Evolutionary conservation across 169 alveolate genomes (phyloP), one percentile per base, ranked within the genome.

Genomic region (Plasmodium inui): DNA sequence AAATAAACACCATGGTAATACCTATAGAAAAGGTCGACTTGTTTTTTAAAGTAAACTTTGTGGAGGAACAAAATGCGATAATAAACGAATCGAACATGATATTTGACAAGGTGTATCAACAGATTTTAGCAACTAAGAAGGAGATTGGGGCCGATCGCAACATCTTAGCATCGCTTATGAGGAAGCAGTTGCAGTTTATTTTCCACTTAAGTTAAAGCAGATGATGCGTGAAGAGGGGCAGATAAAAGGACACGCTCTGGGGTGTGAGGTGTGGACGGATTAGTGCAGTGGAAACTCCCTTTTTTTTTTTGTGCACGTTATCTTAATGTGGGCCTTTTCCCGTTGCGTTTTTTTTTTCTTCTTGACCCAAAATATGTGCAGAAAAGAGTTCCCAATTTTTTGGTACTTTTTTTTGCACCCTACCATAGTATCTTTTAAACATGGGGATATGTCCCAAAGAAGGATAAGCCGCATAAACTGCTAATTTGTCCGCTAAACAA

Each of bases 1-100:
- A 67, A 89, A 73, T 89, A 89, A 57, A 79, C 32, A 79, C 71
- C 82, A 89, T 89, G 89, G 94, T 78, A 61, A 79, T 89, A 89
- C 89, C 94, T 50, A 79, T 79, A 26, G 94, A 89, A 79, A 79
- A 89, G 39, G 83, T 89, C 30, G 37, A 55, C 71, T 9, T 78
- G 70, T 89, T 89, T 89, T 89, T 89, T 79, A 89, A 89, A 61
- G 71, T 41, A 67, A 3, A 79, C 61, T 67, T 57, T 61, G 72
- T 14, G 76, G 90, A 89, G 82, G 73, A 89, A 89, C 94, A 78
- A 41, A 57, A 39, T 79, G 41, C 74, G 9, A 37, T 89, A 19
- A 79, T 79, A 89, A 89, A 67, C 50, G 90, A 78, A 34, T 89
- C 94, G 72, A 89, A 89, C 82, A 34, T 41, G 26, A 19, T 89